Base-by-base conservation (phyloP, 768 basidiomycete species). In the Tephrocybe sp. region DNA sequence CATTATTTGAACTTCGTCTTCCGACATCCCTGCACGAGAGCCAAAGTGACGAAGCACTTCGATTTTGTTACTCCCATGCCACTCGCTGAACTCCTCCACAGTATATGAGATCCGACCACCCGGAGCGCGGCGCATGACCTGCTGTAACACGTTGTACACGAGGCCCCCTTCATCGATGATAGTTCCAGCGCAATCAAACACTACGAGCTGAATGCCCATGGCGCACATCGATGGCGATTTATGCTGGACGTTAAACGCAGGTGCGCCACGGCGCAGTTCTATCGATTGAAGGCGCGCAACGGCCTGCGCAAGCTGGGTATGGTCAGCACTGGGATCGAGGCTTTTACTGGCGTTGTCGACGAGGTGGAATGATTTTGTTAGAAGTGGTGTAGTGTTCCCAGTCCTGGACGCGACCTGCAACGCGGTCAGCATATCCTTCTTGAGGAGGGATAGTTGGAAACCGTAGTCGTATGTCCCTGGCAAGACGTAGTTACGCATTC, bases 101-200 rank as follows among this genome's bases (percentile, higher is more conserved):
- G 53, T 50, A 26, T 49, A 54, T 24, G 34, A 25, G 37, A 54
- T 54, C n/a, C 47, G 17, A 7, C 20, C 43, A 9, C 45, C 30
- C 10, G 46, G 45, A 23, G 53, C 48, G 37, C 43, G 47, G n/a
- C 37, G 53, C 53, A 54, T 54, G 20, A 50, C 53, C 24, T 50
- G 44, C 30, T 55, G 28, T 23, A 55, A 44, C 25, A 41, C 44
- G 12, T 50, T 45, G 43, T 55, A 55, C 6, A 55, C 53, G 18
- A 55, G 38, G 7, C 48, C 53, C 15, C 53, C 53, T 28, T 55
- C 53, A 20, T 55, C 48, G 21, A 55, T 50, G 24, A 50, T 41
- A 2, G 53, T 55, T n/a, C 53, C 53, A 10, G 53, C 53, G n/a
- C 53, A 55, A 40, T 55, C 53, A 21, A 55, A 55, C 15, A 55